Conservation (phyloP, 371 early-diverging fungal species). For the Circinella minor region DNA sequence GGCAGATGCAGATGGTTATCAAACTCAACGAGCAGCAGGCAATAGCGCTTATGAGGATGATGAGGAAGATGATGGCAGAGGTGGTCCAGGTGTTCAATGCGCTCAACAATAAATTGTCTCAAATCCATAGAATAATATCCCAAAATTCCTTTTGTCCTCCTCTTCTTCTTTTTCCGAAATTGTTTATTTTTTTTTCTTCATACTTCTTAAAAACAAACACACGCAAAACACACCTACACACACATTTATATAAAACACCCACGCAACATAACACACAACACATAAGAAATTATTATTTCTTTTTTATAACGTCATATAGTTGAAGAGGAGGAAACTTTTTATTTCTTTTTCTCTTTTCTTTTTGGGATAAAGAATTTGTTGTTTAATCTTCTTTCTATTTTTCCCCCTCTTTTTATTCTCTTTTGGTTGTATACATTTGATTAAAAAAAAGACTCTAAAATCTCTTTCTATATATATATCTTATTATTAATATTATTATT, state of each 20-base stretch:
- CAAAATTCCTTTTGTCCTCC: constrained; percentile 7
- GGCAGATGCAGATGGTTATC: constrained; percentile 75
- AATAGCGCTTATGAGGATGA: constrained; percentile 60
- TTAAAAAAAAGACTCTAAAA: background rate
- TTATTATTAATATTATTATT: background rate
- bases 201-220: too few species aligned
- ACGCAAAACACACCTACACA: too few species aligned
- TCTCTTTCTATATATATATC: background rate
- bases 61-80: constrained; percentile 71
- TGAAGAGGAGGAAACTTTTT: too few species aligned
- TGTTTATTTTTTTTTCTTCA: too few species aligned
- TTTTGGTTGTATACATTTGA: constrained; percentile 6
- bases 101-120: constrained; percentile 83
- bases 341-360: too few species aligned
- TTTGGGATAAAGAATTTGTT: too few species aligned
- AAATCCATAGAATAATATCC: constrained; percentile 9
- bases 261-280: too few species aligned
- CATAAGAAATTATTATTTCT: too few species aligned
- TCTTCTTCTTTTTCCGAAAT: background rate
- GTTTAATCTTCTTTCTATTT: too few species aligned
- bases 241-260: too few species aligned
- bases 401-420: background rate
- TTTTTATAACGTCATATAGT: too few species aligned
- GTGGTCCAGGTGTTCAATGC: constrained; percentile 90
- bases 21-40: constrained; percentile 55